Percentiles rank a stretch among this genome's conserved stretches.
Conservation (phyloP, 2,329 filamentous ascomycete genomes). For the Aspergillus ustus region DNA sequence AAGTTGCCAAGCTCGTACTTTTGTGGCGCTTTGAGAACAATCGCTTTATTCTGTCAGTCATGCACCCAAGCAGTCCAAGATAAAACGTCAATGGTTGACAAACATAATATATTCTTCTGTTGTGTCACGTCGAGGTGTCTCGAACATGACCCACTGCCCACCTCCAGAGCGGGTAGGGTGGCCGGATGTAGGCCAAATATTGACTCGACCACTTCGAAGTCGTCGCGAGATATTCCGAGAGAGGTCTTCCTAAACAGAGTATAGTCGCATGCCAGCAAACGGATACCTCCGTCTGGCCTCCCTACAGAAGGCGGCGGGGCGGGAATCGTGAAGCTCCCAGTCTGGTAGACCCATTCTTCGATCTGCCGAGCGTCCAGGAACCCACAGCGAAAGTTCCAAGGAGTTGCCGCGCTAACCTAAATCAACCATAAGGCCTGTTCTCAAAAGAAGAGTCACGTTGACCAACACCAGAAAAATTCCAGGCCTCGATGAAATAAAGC, state of each 20-base stretch:
- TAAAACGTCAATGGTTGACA: not conserved
- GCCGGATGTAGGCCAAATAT: conserved; percentile 1
- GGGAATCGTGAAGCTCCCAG: not conserved
- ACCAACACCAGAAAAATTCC: not conserved
- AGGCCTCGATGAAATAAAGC: not conserved
- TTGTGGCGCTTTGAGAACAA: conserved; percentile 11
- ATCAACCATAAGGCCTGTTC: not conserved
- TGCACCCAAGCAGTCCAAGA: not conserved
- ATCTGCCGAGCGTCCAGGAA: not conserved
- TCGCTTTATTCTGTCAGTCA: not conserved
- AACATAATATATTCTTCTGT: not conserved
- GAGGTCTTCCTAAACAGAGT: not conserved
- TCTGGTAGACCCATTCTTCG: conserved; percentile 3
- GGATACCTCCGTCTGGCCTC: not conserved
- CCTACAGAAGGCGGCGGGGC: not conserved
- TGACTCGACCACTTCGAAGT: conserved; percentile 1
- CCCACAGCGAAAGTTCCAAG: conserved; percentile 1
- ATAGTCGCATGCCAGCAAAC: conserved; percentile 7
- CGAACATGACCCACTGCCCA: conserved; percentile 1
- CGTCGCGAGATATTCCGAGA: not conserved
- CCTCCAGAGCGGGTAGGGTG: not conserved
- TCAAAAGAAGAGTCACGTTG: not conserved
- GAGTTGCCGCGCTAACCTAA: conserved; percentile 1
- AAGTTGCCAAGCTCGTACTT: conserved; percentile 15
- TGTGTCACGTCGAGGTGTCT: not conserved